Conservation (phyloP, 164 flowering plant genomes). For the Echeveria elegans region DNA sequence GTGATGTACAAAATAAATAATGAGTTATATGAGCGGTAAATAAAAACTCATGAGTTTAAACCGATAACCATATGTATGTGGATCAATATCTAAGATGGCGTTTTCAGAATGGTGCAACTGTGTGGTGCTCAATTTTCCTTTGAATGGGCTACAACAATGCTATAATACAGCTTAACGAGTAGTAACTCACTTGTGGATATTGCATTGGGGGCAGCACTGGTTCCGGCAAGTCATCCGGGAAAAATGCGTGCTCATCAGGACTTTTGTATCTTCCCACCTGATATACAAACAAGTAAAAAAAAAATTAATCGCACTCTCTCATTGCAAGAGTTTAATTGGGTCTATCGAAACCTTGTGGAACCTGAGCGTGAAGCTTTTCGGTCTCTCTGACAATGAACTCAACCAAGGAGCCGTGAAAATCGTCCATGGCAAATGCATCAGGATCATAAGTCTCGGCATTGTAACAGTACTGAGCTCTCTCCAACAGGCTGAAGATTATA, state of each 20-base stretch:
- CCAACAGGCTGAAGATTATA: constrained; percentile 78
- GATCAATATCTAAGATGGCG: not conserved
- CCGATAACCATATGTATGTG: too few relatives aligned
- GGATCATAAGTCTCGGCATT: constrained; percentile 67
- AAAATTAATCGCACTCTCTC: not conserved
- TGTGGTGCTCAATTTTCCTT: too few relatives aligned
- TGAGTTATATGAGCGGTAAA: too few relatives aligned
- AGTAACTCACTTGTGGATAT: constrained; percentile 63
- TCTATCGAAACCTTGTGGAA: constrained; percentile 12
- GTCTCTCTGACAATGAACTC: constrained; percentile 77
- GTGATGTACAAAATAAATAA: too few relatives aligned
- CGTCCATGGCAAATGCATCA: constrained; percentile 48
- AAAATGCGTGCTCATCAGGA: constrained; percentile 97
- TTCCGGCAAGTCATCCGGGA: constrained; percentile 60
- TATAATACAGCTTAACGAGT: not conserved
- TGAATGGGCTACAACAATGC: not conserved
- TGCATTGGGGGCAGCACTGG: constrained; percentile 77
- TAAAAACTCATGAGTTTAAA: too few relatives aligned
- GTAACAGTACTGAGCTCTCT: constrained; percentile 73
- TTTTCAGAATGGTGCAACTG: not conserved
- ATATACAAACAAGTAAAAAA: not conserved
- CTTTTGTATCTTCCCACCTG: constrained; percentile 88
- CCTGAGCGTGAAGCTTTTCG: constrained; percentile 89
- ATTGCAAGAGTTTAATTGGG: not conserved
- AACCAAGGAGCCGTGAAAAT: constrained; percentile 68